phyloP scores from a whole-genome alignment of 805 yeast species.

The Lachancea meyersii region DNA sequence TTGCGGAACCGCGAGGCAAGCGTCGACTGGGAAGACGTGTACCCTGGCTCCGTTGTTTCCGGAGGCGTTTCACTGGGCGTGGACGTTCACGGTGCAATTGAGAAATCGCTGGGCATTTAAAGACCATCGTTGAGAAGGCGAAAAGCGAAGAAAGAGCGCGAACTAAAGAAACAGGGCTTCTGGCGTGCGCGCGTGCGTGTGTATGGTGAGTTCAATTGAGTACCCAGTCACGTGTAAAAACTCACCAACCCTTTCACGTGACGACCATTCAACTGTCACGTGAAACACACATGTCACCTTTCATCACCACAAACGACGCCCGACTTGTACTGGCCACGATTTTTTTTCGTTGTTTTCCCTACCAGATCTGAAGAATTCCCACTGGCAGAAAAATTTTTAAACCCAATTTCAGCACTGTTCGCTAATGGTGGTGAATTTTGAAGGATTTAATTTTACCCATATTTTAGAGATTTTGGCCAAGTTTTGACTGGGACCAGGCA shows the following conservation, averaged over 20 bases:
- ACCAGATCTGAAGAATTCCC: neutral
- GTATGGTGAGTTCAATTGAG: too few relatives aligned
- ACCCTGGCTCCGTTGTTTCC: constrained; percentile 39
- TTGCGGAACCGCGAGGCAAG: constrained; percentile 68
- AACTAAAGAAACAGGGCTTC: too few relatives aligned
- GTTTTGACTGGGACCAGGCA: neutral
- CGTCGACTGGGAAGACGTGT: constrained; percentile 92
- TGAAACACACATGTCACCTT: too few relatives aligned
- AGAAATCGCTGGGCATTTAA: constrained; percentile 51
- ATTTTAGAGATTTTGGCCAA: neutral
- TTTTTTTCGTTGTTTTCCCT: neutral
- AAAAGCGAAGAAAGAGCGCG: neutral
- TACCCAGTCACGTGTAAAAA: too few relatives aligned
- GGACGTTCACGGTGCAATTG: constrained; percentile 73
- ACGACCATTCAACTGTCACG: too few relatives aligned
- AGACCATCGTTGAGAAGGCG: neutral
- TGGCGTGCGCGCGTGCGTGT: too few relatives aligned
- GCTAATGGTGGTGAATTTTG: constrained; percentile 1
- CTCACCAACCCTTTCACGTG: too few relatives aligned
- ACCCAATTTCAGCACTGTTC: neutral
- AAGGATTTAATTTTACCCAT: neutral
- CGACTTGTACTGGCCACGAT: too few relatives aligned
- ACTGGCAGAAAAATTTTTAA: constrained; percentile 5
- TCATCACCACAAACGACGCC: too few relatives aligned
- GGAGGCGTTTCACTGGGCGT: constrained; percentile 37